Conservation (phyloP, 2,329 filamentous ascomycete species). For the Colletotrichum acutatum region DNA sequence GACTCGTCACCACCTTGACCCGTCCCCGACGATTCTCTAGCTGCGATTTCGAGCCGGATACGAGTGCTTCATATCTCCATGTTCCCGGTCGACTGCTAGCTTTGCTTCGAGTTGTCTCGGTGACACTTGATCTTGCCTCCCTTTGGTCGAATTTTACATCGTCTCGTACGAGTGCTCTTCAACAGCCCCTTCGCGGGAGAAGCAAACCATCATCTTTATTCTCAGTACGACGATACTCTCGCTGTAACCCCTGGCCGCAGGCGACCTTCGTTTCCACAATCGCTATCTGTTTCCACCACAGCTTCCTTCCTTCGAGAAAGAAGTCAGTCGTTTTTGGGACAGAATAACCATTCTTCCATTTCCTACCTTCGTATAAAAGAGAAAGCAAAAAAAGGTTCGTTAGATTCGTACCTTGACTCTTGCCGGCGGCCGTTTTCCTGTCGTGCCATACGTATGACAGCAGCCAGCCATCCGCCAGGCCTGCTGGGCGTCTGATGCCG, state of each 20-base stretch:
- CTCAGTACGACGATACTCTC: slow-evolving; percentile 49
- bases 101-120: slow-evolving; percentile 45
- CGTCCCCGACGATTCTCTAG: slow-evolving; percentile 12
- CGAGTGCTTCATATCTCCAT: slow-evolving; percentile 41
- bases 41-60: slow-evolving; percentile 25
- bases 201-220: slow-evolving; percentile 51
- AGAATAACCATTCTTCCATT: slow-evolving; percentile 14
- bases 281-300: slow-evolving; percentile 45
- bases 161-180: slow-evolving; percentile 31
- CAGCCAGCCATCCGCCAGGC: neutral
- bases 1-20: slow-evolving; percentile 11
- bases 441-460: neutral
- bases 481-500: neutral
- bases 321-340: slow-evolving; percentile 30
- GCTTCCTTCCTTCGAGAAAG: slow-evolving; percentile 17
- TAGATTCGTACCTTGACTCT: neutral
- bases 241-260: slow-evolving; percentile 61
- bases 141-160: slow-evolving; percentile 37
- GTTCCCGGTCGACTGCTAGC: slow-evolving; percentile 44
- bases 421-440: neutral
- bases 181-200: slow-evolving; percentile 55
- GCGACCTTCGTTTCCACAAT: slow-evolving; percentile 63
- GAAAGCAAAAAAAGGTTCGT: slow-evolving; percentile 28
- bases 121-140: slow-evolving; percentile 44
- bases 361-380: slow-evolving; percentile 9